Percentiles rank a stretch among this genome's conserved stretches.
These are phyloP conservation scores for Paramecium sexaurelia DNA, from an alignment of 73 alveolate species.

Conservation along the genomic window DNA sequence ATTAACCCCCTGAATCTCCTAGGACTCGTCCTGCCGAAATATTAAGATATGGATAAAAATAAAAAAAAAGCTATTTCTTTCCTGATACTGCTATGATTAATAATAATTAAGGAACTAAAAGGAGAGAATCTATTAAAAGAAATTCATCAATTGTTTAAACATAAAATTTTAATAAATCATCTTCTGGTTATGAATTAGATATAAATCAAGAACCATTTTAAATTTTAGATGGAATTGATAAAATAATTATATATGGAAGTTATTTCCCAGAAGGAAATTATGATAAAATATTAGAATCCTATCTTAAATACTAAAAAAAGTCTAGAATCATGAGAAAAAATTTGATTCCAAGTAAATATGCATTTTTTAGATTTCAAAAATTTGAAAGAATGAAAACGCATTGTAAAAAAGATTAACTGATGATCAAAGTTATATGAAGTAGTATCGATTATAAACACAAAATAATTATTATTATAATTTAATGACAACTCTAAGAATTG, in stretches of 20 bases:
- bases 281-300: neutral
- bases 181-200: neutral
- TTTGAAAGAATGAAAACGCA: neutral
- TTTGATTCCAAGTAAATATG: neutral
- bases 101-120: neutral
- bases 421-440: neutral
- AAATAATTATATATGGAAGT: neutral
- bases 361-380: neutral
- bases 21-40: neutral
- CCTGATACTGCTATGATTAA: neutral
- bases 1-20: neutral
- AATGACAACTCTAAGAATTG: no score
- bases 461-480: no score
- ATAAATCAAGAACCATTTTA: neutral
- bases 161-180: neutral
- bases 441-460: no score
- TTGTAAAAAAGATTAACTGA: neutral
- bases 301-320: neutral
- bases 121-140: neutral
- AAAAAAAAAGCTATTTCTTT: neutral
- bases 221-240: neutral
- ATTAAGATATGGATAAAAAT: neutral
- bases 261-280: neutral
- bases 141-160: neutral
- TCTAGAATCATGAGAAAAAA: neutral